Conservation (phyloP, 2,329 filamentous ascomycete genomes). For the Nigrospora oryzae region DNA sequence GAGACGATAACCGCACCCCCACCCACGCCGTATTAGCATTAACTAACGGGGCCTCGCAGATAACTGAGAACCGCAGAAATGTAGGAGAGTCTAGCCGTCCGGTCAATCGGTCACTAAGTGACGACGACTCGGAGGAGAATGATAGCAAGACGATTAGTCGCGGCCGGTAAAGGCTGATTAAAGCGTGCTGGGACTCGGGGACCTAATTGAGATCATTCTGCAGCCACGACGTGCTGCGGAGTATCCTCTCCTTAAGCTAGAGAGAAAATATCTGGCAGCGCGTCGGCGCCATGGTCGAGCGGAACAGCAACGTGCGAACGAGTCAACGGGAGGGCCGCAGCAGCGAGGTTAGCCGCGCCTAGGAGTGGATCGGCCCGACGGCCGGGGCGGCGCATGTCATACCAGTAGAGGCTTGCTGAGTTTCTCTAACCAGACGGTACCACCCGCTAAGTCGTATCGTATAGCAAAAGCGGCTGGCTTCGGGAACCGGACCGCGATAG, state of each 20-base stretch:
- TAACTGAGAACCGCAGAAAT: slow-evolving; percentile 44
- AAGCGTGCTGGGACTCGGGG: too few relatives aligned
- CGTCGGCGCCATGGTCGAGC: slow-evolving; percentile 79
- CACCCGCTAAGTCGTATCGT: too few relatives aligned
- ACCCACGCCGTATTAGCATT: slow-evolving; percentile 5
- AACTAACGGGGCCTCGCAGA: slow-evolving; percentile 22
- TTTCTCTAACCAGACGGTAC: too few relatives aligned
- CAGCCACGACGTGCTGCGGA: slow-evolving; percentile 82
- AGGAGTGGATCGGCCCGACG: slow-evolving; percentile 62
- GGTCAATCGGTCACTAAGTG: slow-evolving; percentile 37
- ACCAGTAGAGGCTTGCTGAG: too few relatives aligned
- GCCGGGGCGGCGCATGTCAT: slow-evolving; percentile 31
- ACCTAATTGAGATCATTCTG: too few relatives aligned
- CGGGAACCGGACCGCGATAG: too few relatives aligned
- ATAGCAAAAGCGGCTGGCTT: too few relatives aligned
- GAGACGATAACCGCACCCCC: too few relatives aligned
- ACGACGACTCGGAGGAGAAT: slow-evolving; percentile 40
- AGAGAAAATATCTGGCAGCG: slow-evolving; percentile 77
- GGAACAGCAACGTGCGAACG: slow-evolving; percentile 84
- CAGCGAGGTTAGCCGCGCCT: slow-evolving; percentile 57
- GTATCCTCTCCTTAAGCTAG: slow-evolving; percentile 67
- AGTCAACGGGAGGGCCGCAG: slow-evolving; percentile 59
- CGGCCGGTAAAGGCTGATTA: slow-evolving; percentile 15
- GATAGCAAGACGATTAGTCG: slow-evolving; percentile 18
- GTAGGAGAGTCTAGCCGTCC: slow-evolving; percentile 36